These are phyloP conservation scores for Medicago ruthenica DNA, from an alignment of 306 rosid genomes.

Conservation along the genomic window DNA sequence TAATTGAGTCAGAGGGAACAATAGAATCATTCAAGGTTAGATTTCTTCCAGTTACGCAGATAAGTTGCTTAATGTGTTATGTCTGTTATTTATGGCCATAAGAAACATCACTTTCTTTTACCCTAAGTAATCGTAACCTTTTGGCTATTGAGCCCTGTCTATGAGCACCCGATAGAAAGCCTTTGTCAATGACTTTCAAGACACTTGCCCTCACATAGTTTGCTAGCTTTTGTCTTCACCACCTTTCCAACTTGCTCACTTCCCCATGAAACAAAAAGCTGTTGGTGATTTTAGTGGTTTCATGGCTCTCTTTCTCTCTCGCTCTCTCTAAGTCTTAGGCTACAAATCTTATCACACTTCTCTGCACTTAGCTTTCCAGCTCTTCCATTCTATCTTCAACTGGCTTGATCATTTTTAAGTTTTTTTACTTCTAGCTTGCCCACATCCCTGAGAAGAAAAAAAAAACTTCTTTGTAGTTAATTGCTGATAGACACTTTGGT, in stretches of 20 bases:
- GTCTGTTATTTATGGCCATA: constrained; percentile 1
- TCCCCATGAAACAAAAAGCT: background rate
- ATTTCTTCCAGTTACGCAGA: constrained; percentile 29
- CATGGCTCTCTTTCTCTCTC: background rate
- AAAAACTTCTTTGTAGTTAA: background rate
- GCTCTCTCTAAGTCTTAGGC: too few relatives aligned
- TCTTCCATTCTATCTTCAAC: constrained; percentile 12
- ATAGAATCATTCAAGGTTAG: constrained; percentile 85
- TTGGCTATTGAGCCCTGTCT: background rate
- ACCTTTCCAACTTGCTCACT: background rate
- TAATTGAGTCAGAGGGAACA: constrained; percentile 74
- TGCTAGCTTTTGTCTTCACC: constrained; percentile 1
- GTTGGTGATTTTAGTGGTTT: constrained; percentile 2
- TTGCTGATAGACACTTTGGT: background rate
- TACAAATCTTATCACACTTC: too few relatives aligned
- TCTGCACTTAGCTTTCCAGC: background rate
- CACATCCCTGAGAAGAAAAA: background rate
- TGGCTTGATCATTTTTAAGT: background rate
- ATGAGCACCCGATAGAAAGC: constrained; percentile 6
- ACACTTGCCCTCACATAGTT: constrained; percentile 2
- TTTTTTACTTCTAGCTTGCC: background rate
- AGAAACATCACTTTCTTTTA: background rate
- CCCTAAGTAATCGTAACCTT: constrained; percentile 9
- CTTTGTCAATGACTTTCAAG: constrained; percentile 1
- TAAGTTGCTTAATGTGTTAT: constrained; percentile 22